Percentiles rank a stretch among this genome's conserved stretches.
These are phyloP conservation scores for Metschnikowia borealis DNA, from an alignment of 805 yeast species.

Conservation along the genomic window DNA sequence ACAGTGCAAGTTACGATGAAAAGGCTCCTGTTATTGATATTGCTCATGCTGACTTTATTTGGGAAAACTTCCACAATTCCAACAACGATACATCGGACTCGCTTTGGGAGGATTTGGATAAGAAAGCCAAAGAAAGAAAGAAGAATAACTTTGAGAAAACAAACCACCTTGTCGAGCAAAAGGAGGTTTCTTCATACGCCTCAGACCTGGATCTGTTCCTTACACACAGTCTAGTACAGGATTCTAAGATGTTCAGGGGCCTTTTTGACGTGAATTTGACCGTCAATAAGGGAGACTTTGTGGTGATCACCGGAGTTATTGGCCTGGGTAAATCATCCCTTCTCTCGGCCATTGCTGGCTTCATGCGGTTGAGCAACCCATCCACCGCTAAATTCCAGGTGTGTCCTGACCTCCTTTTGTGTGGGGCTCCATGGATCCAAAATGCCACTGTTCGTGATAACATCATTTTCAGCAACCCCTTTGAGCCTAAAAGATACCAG, in stretches of 20 bases:
- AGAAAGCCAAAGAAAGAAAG: constrained; percentile 11
- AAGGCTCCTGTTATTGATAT: constrained; percentile 7
- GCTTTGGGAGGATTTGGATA: constrained; percentile 13
- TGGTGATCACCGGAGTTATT: constrained; percentile 40
- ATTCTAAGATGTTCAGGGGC: constrained; percentile 27
- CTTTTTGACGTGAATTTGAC: constrained; percentile 30
- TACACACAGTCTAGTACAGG: constrained; percentile 2
- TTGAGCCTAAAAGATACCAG: constrained; percentile 26
- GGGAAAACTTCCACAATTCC: constrained; percentile 11
- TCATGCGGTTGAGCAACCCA: constrained; percentile 32
- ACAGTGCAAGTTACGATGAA: neutral
- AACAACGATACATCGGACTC: constrained; percentile 1
- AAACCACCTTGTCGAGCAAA: neutral
- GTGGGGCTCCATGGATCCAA: constrained; percentile 42
- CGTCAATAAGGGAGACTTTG: constrained; percentile 32
- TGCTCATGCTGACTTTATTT: constrained; percentile 12
- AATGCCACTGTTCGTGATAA: constrained; percentile 40
- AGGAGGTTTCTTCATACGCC: neutral
- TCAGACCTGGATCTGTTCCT: constrained; percentile 3
- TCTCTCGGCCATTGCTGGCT: constrained; percentile 37
- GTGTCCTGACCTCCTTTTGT: constrained; percentile 30
- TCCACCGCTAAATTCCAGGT: constrained; percentile 23
- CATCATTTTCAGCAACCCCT: constrained; percentile 35
- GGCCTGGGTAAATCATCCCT: constrained; percentile 44
- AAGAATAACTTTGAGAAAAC: constrained; percentile 7